These are phyloP conservation scores for Solanum medicagineum DNA, from an alignment of 257 asterid species.

Conservation along the genomic window DNA sequence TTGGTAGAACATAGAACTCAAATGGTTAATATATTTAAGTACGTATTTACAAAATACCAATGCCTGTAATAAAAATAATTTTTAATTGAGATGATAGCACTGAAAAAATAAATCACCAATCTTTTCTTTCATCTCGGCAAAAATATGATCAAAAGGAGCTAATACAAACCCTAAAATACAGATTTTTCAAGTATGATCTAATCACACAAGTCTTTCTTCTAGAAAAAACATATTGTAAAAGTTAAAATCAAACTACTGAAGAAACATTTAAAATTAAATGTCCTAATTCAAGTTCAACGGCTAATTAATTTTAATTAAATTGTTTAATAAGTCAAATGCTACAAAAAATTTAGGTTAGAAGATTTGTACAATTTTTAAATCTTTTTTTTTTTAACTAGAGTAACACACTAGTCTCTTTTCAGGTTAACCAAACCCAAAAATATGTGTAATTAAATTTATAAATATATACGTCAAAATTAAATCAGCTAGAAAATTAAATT, in stretches of 20 bases:
- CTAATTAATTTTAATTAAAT: background rate
- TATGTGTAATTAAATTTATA: background rate
- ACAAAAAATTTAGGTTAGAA: background rate
- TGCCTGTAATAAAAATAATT: too few species aligned
- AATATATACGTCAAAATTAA: background rate
- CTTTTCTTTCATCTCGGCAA: too few species aligned
- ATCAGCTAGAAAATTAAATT: background rate
- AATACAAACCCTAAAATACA: background rate
- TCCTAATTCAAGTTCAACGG: background rate
- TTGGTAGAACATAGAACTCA: too few species aligned
- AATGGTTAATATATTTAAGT: too few species aligned
- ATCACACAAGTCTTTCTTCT: background rate
- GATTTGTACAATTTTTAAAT: background rate
- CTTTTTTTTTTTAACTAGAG: background rate
- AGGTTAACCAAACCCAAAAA: background rate
- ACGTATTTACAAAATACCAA: too few species aligned
- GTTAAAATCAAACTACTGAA: background rate
- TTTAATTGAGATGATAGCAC: too few species aligned
- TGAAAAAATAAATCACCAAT: too few species aligned
- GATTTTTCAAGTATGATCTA: background rate
- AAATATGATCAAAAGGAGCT: too few species aligned
- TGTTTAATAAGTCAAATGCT: background rate
- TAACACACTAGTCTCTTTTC: background rate
- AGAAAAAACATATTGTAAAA: background rate
- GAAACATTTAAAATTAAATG: background rate